phyloP scores from a whole-genome alignment of 1,139 yeast genomes.

The Candida albicans region DNA sequence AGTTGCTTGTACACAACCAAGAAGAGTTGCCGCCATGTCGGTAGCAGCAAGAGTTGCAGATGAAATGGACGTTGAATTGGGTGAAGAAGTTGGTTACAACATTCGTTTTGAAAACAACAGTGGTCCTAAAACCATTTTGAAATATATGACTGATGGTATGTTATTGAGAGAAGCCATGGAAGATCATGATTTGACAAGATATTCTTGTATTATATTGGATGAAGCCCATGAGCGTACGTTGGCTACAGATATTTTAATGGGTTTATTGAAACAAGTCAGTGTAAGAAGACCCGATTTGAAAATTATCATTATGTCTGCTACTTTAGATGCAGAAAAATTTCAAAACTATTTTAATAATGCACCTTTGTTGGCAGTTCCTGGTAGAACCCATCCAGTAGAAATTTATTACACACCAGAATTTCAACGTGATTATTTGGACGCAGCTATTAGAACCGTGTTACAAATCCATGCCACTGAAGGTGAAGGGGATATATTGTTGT shows the following conservation, averaged over 20 bases:
- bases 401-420: conserved; percentile 95
- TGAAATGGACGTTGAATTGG: conserved; percentile 89
- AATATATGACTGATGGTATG: conserved; percentile 99
- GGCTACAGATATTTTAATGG: conserved; percentile 97
- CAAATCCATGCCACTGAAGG: conserved; percentile 97
- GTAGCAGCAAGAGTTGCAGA: conserved; percentile 96
- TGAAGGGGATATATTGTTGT: conserved; percentile 85
- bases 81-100: conserved; percentile 90
- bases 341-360: conserved; percentile 88
- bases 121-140: conserved; percentile 73
- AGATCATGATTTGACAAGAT: conserved; percentile 76
- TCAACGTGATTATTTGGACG: conserved; percentile 91
- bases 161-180: conserved; percentile 96
- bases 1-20: conserved; percentile 96
- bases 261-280: conserved; percentile 80
- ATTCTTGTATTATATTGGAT: conserved; percentile 90
- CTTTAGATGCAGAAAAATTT: conserved; percentile 95
- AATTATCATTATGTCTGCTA: conserved; percentile 95
- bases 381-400: conserved; percentile 97
- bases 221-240: conserved; percentile 98
- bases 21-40: conserved; percentile 98
- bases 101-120: conserved; percentile 94
- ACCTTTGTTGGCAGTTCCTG: conserved; percentile 94
- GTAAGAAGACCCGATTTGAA: conserved; percentile 82
- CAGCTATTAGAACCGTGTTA: conserved; percentile 90